A percentile compares a stretch with the other conserved stretches of the same genome.
phyloP scores from a whole-genome alignment of 768 basidiomycete genomes.

The Mycena indigotica region DNA sequence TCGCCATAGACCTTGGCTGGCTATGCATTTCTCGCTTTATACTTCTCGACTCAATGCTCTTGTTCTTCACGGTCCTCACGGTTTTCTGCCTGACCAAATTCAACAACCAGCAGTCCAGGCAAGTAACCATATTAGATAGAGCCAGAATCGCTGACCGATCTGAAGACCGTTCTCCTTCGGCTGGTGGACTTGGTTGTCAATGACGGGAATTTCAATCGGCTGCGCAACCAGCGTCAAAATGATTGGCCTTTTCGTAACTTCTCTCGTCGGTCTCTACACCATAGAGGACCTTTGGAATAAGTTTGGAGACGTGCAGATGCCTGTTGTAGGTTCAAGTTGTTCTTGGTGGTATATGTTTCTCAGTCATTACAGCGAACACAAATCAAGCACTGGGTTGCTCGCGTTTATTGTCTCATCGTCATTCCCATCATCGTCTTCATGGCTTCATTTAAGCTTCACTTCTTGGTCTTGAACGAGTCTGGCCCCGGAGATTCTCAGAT shows the following conservation, averaged over 20 bases:
- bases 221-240: slow-evolving; percentile 97
- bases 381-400: slow-evolving; percentile 86
- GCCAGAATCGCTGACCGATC: no score
- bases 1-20: slow-evolving; percentile 92
- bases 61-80: slow-evolving; percentile 98
- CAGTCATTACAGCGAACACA: slow-evolving; percentile 72
- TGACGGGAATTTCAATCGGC: slow-evolving; percentile 94
- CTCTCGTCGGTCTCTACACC: slow-evolving; percentile 93
- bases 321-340: slow-evolving; percentile 58
- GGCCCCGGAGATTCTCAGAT: slow-evolving; percentile 98
- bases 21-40: slow-evolving; percentile 96
- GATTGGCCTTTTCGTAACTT: slow-evolving; percentile 94
- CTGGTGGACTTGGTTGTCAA: slow-evolving; percentile 96
- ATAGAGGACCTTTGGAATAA: slow-evolving; percentile 98
- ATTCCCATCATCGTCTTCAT: slow-evolving; percentile 93
- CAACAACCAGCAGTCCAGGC: slow-evolving; percentile 96
- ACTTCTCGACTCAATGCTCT: slow-evolving; percentile 94
- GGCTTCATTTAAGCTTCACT: slow-evolving; percentile 94
- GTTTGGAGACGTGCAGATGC: slow-evolving; percentile 93
- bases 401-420: slow-evolving; percentile 82
- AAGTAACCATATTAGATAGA: no score
- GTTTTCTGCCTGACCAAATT: slow-evolving; percentile 95
- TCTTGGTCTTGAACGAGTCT: slow-evolving; percentile 89
- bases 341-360: slow-evolving; percentile 6
- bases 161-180: slow-evolving; percentile 92